phyloP scores from a whole-genome alignment of 2,329 filamentous ascomycete genomes.

The Parascedosporium putredinis region DNA sequence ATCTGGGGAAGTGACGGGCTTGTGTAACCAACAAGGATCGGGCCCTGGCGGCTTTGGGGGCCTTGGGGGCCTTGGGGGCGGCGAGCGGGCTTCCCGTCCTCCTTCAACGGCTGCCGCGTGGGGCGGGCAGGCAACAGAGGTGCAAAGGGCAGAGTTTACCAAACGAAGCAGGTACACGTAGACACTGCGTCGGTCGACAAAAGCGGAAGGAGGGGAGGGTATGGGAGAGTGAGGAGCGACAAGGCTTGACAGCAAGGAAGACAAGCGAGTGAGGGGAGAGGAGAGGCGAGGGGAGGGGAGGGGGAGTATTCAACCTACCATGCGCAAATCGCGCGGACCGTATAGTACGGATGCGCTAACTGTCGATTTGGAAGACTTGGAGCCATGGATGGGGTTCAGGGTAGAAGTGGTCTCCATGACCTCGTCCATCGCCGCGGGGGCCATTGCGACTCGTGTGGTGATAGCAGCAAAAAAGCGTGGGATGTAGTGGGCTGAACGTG shows the following conservation, averaged over 20 bases:
- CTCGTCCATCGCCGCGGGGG: conserved; percentile 37
- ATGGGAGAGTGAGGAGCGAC: too few relatives aligned
- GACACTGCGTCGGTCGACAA: not conserved
- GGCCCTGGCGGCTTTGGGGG: conserved; percentile 1
- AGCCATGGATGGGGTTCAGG: conserved; percentile 29
- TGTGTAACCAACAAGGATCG: conserved; percentile 7
- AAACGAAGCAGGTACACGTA: not conserved
- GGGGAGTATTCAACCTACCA: conserved; percentile 31
- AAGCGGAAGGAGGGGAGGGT: conserved; percentile 1
- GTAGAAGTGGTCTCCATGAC: conserved; percentile 22
- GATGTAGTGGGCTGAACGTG: too few relatives aligned
- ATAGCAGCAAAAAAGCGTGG: conserved; percentile 44
- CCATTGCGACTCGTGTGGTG: conserved; percentile 26
- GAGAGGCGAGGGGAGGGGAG: not conserved
- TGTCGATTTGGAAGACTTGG: conserved; percentile 26
- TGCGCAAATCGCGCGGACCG: conserved; percentile 44
- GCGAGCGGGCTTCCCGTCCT: not conserved
- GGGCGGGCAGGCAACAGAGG: not conserved
- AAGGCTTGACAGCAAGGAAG: too few relatives aligned
- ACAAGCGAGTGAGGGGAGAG: not conserved
- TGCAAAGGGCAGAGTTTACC: not conserved
- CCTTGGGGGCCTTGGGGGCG: too few relatives aligned
- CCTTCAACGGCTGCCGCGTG: conserved; percentile 14
- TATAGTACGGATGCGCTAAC: conserved; percentile 47
- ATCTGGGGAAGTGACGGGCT: not conserved